Evolutionary conservation across 371 early-diverging fungal genomes (phyloP).

Genomic region (Rhizopus sp.): DNA sequence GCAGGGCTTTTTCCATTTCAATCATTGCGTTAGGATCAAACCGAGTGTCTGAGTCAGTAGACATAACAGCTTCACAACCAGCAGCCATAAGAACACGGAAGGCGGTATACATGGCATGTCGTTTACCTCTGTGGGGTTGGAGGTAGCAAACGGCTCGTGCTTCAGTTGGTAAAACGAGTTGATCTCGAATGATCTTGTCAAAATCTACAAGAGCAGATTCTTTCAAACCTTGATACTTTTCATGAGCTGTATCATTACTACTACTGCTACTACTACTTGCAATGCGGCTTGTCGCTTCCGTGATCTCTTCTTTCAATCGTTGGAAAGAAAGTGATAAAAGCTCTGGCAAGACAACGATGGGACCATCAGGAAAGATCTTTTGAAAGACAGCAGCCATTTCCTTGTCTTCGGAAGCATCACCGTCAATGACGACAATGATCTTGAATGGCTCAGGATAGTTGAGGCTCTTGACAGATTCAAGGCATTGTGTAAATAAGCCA

Average conservation of each 20-base stretch:
- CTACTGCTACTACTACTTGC: slow-evolving; percentile 21
- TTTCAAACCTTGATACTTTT: slow-evolving; percentile 1
- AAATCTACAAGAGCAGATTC: slow-evolving; percentile 4
- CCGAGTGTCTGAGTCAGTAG: slow-evolving; percentile 68
- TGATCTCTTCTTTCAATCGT: slow-evolving; percentile 10
- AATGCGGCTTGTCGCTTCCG: slow-evolving; percentile 9
- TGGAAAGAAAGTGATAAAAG: slow-evolving; percentile 42
- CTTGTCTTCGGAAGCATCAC: slow-evolving; percentile 57
- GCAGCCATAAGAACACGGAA: slow-evolving; percentile 56
- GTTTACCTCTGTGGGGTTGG: slow-evolving; percentile 64
- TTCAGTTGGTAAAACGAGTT: slow-evolving; percentile 36
- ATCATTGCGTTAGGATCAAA: slow-evolving; percentile 55
- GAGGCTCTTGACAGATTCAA: slow-evolving; percentile 53
- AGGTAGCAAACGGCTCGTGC: slow-evolving; percentile 54
- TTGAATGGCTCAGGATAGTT: slow-evolving; percentile 58
- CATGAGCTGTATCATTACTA: slow-evolving; percentile 12
- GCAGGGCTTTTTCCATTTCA: slow-evolving; percentile 55
- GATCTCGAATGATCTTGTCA: slow-evolving; percentile 19
- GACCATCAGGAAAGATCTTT: slow-evolving; percentile 53
- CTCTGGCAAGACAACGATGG: slow-evolving; percentile 46
- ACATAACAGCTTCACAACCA: slow-evolving; percentile 60
- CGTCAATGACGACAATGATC: slow-evolving; percentile 62
- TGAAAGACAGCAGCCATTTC: slow-evolving; percentile 65
- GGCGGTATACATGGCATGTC: slow-evolving; percentile 70
- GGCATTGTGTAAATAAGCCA: slow-evolving; percentile 52